These are phyloP conservation scores for Pythium phragmitis DNA, from an alignment of 352 stramenopile genomes.

Conservation along the genomic window DNA sequence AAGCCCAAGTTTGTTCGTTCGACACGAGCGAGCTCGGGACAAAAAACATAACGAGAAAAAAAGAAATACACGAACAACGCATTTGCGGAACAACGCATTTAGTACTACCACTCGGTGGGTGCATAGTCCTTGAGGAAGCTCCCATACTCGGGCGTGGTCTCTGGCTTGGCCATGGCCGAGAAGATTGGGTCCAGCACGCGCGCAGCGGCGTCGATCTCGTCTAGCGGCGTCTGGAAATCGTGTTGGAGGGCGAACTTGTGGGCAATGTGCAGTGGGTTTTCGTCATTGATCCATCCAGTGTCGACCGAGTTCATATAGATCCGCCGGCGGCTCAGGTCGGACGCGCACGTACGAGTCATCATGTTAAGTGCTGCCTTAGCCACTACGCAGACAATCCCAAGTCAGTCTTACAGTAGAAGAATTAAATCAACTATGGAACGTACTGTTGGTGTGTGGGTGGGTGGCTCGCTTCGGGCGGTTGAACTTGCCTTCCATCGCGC, in stretches of 20 bases:
- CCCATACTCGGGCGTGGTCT: conserved; percentile 36
- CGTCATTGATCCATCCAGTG: conserved; percentile 98
- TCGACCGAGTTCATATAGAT: conserved; percentile 98
- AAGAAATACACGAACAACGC: conserved; percentile 14
- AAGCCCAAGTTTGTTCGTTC: conserved; percentile 13
- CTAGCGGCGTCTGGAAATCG: conserved; percentile 96
- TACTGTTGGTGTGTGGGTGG: conserved; percentile 96
- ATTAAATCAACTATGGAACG: neutral
- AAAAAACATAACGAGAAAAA: conserved; percentile 21
- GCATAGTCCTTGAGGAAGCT: conserved; percentile 89
- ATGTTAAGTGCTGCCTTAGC: conserved; percentile 98
- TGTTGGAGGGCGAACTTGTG: conserved; percentile 81
- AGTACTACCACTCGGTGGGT: conserved; percentile 78
- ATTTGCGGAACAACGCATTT: conserved; percentile 15
- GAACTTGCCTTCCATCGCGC: conserved; percentile 98
- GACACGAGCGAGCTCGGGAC: neutral
- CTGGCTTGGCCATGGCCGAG: conserved; percentile 43
- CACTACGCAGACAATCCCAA: conserved; percentile 33
- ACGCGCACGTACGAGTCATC: conserved; percentile 95
- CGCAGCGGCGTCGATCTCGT: conserved; percentile 95
- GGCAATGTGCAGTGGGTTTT: conserved; percentile 94
- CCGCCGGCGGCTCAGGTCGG: conserved; percentile 89
- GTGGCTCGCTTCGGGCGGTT: conserved; percentile 96
- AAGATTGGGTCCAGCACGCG: conserved; percentile 96
- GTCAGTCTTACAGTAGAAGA: neutral